Evolutionary conservation across 1,284 basidiomycete species (phyloP), one percentile per base, ranked within the genome.

Genomic region (Moesziomyces aphidis): DNA sequence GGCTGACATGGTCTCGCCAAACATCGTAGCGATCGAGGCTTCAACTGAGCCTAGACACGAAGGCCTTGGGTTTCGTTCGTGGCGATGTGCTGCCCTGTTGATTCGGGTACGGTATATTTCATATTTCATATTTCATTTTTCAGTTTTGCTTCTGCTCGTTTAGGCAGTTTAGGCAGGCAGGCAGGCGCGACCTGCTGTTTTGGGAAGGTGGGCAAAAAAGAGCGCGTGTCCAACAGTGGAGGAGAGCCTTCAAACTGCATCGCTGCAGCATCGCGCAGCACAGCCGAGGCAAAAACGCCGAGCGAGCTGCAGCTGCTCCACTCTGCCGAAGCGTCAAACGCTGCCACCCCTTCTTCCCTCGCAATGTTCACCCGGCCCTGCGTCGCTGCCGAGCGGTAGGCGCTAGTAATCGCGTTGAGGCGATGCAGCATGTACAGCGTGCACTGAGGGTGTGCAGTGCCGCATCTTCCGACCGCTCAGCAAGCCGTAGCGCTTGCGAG

Each of bases 221-320:
- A 55, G 48, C 23, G 44, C 10, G 44, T 49, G 55, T 58, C 56
- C 50, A 58, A 23, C 42, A 48, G 23, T 50, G 57, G 43, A 61
- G 53, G 43, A 61, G 39, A 11, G 39, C 39, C 39, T 17, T 42
- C 39, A 17, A 19, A 19, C 39, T 42, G 39, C 39, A 42, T 19
- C 19, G 39, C 39, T 42, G 39, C 39, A 42, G 39, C 39, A 50
- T 54, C 39, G 45, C 26, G 57, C 57, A 55, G 51, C 50, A 57
- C 39, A 61, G 42, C 36, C 45, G 23, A 53, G 49, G 9, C 36
- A 45, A 52, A 52, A 52, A 59, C 57, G 57, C 57, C 57, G 57
- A 59, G 57, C 57, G n/a, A 46, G 24, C 24, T 54, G 52, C 52
- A 54, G 52, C 52, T 54, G 36, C 39, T 21, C 24, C 13, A 45